Evolutionary conservation across 2,329 filamentous ascomycete genomes (phyloP).

Genomic region (Mycosphaerella sp.): DNA sequence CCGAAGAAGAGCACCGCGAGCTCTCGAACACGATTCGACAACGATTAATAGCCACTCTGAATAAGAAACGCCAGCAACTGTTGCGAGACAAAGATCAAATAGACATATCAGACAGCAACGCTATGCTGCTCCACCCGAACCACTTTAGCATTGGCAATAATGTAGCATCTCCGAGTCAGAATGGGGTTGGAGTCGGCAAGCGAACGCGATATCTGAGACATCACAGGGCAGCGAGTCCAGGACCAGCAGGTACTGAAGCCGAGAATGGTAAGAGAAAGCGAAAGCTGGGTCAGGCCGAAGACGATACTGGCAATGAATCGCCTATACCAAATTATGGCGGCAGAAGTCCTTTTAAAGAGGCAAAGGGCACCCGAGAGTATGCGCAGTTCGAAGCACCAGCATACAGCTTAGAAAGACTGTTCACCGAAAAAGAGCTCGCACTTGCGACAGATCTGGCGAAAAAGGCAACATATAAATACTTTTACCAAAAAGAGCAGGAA

Average conservation of each 20-base stretch:
- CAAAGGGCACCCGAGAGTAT: slow-evolving; percentile 46
- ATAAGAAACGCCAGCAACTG: slow-evolving; percentile 51
- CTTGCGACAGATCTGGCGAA: slow-evolving; percentile 57
- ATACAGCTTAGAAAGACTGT: slow-evolving; percentile 58
- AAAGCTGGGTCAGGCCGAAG: slow-evolving; percentile 47
- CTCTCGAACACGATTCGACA: slow-evolving; percentile 55
- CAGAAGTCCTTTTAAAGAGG: slow-evolving; percentile 47
- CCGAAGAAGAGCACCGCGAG: slow-evolving; percentile 56
- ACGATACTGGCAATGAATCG: slow-evolving; percentile 53
- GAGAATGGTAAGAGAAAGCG: slow-evolving; percentile 53
- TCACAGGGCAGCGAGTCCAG: slow-evolving; percentile 36
- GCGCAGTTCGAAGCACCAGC: slow-evolving; percentile 53
- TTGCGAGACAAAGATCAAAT: slow-evolving; percentile 61
- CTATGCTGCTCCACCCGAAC: slow-evolving; percentile 57
- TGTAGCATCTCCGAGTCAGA: slow-evolving; percentile 55
- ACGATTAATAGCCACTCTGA: slow-evolving; percentile 53
- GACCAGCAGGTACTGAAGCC: slow-evolving; percentile 24
- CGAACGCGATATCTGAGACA: slow-evolving; percentile 59
- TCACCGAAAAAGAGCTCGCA: slow-evolving; percentile 60
- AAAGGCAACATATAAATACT: slow-evolving; percentile 51
- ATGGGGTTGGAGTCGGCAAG: slow-evolving; percentile 45
- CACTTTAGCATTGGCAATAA: slow-evolving; percentile 59
- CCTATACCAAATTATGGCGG: slow-evolving; percentile 48
- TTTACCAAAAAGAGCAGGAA: slow-evolving; percentile 42
- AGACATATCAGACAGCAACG: slow-evolving; percentile 60